Base-by-base conservation (phyloP, 805 yeast species). In the Wickerhamomyces queroliae region DNA sequence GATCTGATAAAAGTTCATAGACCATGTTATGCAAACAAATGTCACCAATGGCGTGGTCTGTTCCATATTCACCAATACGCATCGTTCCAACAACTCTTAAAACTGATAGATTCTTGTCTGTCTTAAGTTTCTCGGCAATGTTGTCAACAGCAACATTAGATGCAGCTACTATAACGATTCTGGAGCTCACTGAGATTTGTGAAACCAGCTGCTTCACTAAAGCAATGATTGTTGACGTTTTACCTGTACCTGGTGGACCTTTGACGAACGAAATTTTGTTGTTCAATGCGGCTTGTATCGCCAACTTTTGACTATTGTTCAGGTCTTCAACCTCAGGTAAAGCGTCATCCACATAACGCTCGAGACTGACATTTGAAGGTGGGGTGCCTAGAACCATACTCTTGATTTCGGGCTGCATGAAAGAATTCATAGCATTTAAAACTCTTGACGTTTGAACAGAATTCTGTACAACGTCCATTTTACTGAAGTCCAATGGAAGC, bases 221-320 rank as follows among this genome's bases (percentile, higher is more conserved):
- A 49, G 82, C 90, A 35, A 80, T 77, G 20, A 83, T 62, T 0
- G 89, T 83, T 35, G 80, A 76, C 0, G 91, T 83, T 55, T 83
- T 83, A 39, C 91, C 91, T 0, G 91, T 83, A 12, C 90, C 91
- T 3, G 90, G 90, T 1, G 91, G 91, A 2, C 90, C 91, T 57
- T 82, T 90, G 15, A 83, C 66, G 15, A 83, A 48, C 3, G 79
- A 76, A 31, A 69, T 72, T 19, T 71, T 62, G 50, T 65, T 76
- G 53, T 66, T 72, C 42, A 70, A 56, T 7, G 68, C 79, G 31
- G 76, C 71, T 44, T 75, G 53, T 19, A 52, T 45, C 2, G 80
- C 80, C 24, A 66, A 64, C 46, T 74, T 74, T 44, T 78, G 85
- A 0, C 83, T 78, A 7, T 69, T 74, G 50, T 78, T 78, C 44